Evolutionary conservation across 148 eudicot genomes (phyloP).

Genomic region (Fagopyrum homotropicum): DNA sequence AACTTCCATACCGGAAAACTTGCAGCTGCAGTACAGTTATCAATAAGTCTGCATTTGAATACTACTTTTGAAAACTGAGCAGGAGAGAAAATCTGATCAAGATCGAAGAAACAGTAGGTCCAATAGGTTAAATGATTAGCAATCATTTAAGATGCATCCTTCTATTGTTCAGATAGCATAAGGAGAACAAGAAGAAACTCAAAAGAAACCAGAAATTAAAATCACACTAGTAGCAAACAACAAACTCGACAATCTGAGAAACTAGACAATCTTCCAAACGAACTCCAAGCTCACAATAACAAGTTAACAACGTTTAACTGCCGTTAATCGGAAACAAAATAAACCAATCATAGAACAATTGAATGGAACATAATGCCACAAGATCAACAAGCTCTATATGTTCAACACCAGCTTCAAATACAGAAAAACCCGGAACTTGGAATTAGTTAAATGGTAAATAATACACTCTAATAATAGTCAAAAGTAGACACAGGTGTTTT

Average conservation of each 20-base stretch:
- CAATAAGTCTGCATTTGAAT: background rate
- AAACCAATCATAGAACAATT: background rate
- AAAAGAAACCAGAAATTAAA: background rate
- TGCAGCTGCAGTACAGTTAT: background rate
- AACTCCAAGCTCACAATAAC: background rate
- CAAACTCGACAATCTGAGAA: background rate
- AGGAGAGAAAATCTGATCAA: background rate
- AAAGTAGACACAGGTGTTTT: background rate
- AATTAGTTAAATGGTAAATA: background rate
- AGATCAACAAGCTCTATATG: background rate
- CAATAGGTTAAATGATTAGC: background rate
- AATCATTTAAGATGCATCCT: background rate
- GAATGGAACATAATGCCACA: background rate
- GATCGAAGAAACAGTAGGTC: background rate
- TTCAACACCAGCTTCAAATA: background rate
- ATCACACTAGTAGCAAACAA: background rate
- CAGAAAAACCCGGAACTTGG: background rate
- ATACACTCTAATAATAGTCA: background rate
- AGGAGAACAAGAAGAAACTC: background rate
- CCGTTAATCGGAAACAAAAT: background rate
- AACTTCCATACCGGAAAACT: slow-evolving; percentile 29
- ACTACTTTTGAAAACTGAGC: background rate
- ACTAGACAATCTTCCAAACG: background rate
- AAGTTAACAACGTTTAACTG: background rate
- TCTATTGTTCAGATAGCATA: background rate